A percentile compares a stretch with the other conserved stretches of the same genome.
Evolutionary conservation across 75 land plant genomes (phyloP).

Genomic region (Azolla pinnata): DNA sequence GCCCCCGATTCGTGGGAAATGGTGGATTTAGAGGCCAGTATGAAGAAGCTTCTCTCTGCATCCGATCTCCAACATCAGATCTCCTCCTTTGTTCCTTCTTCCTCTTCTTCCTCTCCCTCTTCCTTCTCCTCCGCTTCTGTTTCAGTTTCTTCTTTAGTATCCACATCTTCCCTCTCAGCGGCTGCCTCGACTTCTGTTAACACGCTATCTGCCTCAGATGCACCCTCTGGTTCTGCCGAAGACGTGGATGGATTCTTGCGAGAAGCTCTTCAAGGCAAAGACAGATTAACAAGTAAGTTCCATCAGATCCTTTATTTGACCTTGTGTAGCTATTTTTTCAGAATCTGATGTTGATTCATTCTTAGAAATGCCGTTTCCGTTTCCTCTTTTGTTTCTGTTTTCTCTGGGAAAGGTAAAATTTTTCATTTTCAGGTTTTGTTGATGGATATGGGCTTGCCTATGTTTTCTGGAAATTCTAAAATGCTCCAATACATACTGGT

Average conservation of each 20-base stretch:
- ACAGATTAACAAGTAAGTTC: constrained; percentile 33
- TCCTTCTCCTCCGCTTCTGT: neutral
- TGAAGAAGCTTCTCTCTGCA: constrained; percentile 43
- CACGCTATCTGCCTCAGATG: neutral
- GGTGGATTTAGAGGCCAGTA: constrained; percentile 71
- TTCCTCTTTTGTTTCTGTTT: too few species aligned
- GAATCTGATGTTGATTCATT: neutral
- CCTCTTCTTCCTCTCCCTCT: neutral
- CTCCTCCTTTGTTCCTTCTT: neutral
- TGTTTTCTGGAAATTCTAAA: too few species aligned
- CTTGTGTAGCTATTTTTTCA: neutral
- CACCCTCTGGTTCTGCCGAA: constrained; percentile 3
- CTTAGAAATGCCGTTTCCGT: too few species aligned
- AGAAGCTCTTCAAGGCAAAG: constrained; percentile 36
- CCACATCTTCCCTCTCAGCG: neutral
- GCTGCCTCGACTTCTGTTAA: neutral
- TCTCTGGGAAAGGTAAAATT: too few species aligned
- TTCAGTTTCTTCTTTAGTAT: neutral
- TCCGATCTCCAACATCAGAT: constrained; percentile 3
- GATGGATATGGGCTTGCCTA: too few species aligned
- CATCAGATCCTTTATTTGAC: neutral
- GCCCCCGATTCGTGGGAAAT: constrained; percentile 90
- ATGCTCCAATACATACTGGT: too few species aligned
- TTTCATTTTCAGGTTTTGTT: too few species aligned
- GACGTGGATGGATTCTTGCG: constrained; percentile 26